Evolutionary conservation across 345 rosid genomes (phyloP), one percentile per base, ranked within the genome.

Genomic region (Melastoma malabathricum): DNA sequence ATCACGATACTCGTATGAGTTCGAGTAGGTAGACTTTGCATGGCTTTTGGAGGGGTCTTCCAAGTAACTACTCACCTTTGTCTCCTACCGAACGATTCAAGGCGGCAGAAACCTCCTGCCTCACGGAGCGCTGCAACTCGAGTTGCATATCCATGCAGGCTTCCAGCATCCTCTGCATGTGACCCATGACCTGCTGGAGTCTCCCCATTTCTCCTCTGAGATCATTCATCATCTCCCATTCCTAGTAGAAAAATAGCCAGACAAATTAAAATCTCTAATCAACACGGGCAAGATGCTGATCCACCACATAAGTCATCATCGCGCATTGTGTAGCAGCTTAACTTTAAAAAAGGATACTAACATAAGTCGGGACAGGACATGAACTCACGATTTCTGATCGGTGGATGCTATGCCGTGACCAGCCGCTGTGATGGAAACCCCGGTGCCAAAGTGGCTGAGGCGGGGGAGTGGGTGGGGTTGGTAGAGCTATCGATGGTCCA

Each of bases 141-240:
- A 93, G 77, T 48, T 93, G 99, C 99, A 93, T 93, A 68, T 93
- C 95, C 97, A 93, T 88, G 76, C 97, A 84, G 60, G 97, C 88
- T 60, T 93, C 99, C 48, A 93, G 62, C 94, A 83, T 88, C 67
- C 95, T 83, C 77, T 93, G 99, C 99, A 93, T 88, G 72, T 88
- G 90, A 61, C 79, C 85, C 99, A 88, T 88, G 18, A 94, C 95
- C 68, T 93, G 99, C 64, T 93, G 99, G 57, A 93, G 82, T 67
- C 94, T 81, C 34, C 83, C 73, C 82, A 93, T 83, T 53, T 93
- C 99, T 55, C 95, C 78, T 70, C 92, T 83, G 65, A 93, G 63
- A 65, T 93, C 99, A 65, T 79, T 85, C 56, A 88, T 60, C 77
- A 83, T 81, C 67, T 93, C 99, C 97, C 95, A 93, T 66, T 93